Percentiles rank a stretch among this genome's conserved stretches.
These are phyloP conservation scores for Phytophthora cactorum DNA, from an alignment of 352 stramenopile genomes.

Conservation along the genomic window DNA sequence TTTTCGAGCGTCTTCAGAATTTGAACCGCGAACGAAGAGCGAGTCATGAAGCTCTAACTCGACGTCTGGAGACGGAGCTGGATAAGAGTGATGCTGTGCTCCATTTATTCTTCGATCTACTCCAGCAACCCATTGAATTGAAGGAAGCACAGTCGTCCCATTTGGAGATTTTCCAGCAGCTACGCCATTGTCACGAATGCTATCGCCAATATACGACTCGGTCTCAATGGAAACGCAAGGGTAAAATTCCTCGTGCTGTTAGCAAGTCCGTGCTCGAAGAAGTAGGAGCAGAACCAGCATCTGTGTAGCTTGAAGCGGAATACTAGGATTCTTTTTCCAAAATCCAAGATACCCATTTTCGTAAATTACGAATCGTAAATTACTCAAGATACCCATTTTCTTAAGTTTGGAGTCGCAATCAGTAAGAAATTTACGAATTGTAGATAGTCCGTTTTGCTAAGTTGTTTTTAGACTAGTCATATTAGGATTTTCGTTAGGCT, in stretches of 20 bases:
- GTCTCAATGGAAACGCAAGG: slow-evolving; percentile 46
- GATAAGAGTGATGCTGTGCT: slow-evolving; percentile 59
- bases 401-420: too few species aligned
- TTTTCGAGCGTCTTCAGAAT: slow-evolving; percentile 51
- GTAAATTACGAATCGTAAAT: background rate
- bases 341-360: too few species aligned
- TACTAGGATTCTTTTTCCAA: too few species aligned
- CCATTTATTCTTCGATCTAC: slow-evolving; percentile 45
- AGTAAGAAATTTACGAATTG: too few species aligned
- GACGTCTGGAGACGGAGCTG: slow-evolving; percentile 48
- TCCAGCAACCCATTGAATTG: slow-evolving; percentile 1
- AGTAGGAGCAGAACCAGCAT: slow-evolving; percentile 2
- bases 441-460: too few species aligned
- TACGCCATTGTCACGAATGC: slow-evolving; percentile 65
- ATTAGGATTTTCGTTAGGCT: background rate
- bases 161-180: slow-evolving; percentile 32
- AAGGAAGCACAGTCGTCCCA: background rate
- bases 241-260: slow-evolving; percentile 5
- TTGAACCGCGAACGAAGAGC: slow-evolving; percentile 21
- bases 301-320: too few species aligned
- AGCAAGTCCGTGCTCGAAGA: slow-evolving; percentile 18
- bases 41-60: slow-evolving; percentile 20
- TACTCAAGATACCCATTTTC: too few species aligned
- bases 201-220: slow-evolving; percentile 50
- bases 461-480: background rate